Base-by-base conservation (phyloP, 768 basidiomycete species). In the Tricholoma flavovirens region DNA sequence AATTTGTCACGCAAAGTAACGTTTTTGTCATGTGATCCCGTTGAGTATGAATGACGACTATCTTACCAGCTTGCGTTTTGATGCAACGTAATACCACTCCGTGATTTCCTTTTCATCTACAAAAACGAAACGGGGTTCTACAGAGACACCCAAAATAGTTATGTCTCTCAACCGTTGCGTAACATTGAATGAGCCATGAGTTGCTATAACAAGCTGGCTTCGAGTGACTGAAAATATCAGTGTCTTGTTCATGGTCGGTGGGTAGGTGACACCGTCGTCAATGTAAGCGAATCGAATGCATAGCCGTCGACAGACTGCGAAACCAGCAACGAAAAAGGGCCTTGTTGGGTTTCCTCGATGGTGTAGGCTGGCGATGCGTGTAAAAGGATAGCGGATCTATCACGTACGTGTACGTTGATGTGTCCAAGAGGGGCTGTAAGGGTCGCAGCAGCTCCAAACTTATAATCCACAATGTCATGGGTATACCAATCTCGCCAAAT, bases 401-500 rank as follows among this genome's bases (percentile, higher is more conserved):
- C 82, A n/a, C 88, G 81, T 56, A 91, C 68, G 64, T 90, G 87
- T 22, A 90, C 83, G 57, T 85, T 85, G 69, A 91, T 90, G 63
- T 88, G 83, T 15, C 83, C 77, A 2, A 91, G 80, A 3, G 88
- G 87, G 2, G 86, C 86, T n/a, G 71, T 64, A 48, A 90, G 73
- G 4, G 81, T 82, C 0, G 76, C 78, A 54, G 74, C 73, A 29
- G 62, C 67, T 32, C 77, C 77, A 2, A 69, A 35, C 1, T 69
- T 66, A 15, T 75, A 68, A 19, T 83, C 69, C 19, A 84, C 76
- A 40, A 72, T 74, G 11, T 79, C 76, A 60, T 87, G 84, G 0
- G 83, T 86, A 68, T 83, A 88, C 84, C 84, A 88, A 66, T 88
- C 86, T 35, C 86, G 79, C 86, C 86, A 89, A 57, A 76, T 70